These are phyloP conservation scores for Hymenotorrendiella dingleyae DNA, from an alignment of 2,329 filamentous ascomycete species.

Conservation along the genomic window DNA sequence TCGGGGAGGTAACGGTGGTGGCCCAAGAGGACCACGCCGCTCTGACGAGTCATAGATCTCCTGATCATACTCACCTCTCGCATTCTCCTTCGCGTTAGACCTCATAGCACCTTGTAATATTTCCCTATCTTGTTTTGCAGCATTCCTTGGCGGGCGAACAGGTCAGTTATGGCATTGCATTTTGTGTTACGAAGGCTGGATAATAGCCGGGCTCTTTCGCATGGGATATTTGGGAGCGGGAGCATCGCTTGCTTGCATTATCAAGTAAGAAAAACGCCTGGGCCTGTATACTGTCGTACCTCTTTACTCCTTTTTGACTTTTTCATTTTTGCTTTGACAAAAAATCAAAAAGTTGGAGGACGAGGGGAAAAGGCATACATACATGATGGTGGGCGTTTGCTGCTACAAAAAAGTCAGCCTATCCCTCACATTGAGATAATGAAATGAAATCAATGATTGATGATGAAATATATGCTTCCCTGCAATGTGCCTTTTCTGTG, in stretches of 20 bases:
- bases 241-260: neutral
- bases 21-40: conserved; percentile 13
- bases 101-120: conserved; percentile 19
- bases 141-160: conserved; percentile 19
- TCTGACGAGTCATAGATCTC: conserved; percentile 19
- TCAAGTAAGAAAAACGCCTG: neutral
- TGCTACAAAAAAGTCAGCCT: no score
- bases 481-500: no score
- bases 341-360: no score
- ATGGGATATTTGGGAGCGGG: conserved; percentile 1
- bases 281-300: neutral
- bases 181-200: conserved; percentile 8
- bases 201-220: conserved; percentile 2
- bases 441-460: no score
- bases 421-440: no score
- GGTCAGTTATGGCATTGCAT: conserved; percentile 12
- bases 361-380: neutral
- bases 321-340: no score
- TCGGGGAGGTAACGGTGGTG: conserved; percentile 33
- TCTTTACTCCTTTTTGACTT: no score
- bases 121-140: conserved; percentile 24
- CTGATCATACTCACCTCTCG: neutral
- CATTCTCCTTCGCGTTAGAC: conserved; percentile 6
- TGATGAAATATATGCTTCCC: no score
- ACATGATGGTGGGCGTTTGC: no score